phyloP scores from a whole-genome alignment of 306 rosid genomes.

The Citrullus colocynthis region DNA sequence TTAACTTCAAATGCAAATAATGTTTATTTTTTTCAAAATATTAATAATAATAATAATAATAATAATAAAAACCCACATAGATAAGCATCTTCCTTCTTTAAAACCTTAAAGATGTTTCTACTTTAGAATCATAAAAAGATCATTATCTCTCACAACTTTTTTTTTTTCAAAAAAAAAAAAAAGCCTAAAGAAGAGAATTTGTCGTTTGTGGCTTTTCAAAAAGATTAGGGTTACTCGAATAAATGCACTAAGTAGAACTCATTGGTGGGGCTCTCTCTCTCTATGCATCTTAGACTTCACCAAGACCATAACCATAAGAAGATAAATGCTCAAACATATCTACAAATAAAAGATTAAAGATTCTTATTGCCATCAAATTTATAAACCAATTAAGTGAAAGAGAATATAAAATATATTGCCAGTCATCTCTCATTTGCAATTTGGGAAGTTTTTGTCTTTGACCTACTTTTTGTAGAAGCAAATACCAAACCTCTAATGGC shows the following conservation, averaged over 20 bases:
- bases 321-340: neutral
- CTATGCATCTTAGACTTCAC: slow-evolving; percentile 25
- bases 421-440: neutral
- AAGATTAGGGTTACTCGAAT: slow-evolving; percentile 38
- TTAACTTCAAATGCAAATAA: slow-evolving; percentile 4
- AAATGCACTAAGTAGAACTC: slow-evolving; percentile 29
- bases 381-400: neutral
- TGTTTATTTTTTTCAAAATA: too few species aligned
- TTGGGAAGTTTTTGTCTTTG: neutral
- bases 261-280: slow-evolving; percentile 23
- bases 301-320: neutral
- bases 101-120: slow-evolving; percentile 55
- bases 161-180: slow-evolving; percentile 3
- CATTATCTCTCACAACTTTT: slow-evolving; percentile 47
- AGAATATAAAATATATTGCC: neutral
- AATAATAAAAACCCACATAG: slow-evolving; percentile 19
- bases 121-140: slow-evolving; percentile 91
- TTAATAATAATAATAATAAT: neutral
- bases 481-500: neutral
- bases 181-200: slow-evolving; percentile 56
- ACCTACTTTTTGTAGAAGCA: neutral
- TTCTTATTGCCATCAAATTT: neutral
- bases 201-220: slow-evolving; percentile 66
- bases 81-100: slow-evolving; percentile 59
- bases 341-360: neutral